Evolutionary conservation across 805 yeast species (phyloP).

Genomic region (Starmerella apis): DNA sequence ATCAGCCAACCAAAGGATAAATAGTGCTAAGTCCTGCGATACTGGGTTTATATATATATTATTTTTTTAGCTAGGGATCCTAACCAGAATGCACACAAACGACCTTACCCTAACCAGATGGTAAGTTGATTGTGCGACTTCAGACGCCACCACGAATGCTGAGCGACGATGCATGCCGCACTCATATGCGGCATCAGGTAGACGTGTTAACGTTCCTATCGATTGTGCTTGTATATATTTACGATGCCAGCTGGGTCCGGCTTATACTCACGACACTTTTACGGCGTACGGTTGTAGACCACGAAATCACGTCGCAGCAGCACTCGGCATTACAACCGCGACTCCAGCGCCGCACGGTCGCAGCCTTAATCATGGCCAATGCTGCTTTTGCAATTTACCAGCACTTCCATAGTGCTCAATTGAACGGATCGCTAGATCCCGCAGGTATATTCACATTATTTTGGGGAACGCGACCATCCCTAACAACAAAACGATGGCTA

Average conservation of each 20-base stretch:
- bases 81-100: too few species aligned
- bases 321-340: not conserved
- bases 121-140: not conserved
- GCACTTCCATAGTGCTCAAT: not conserved
- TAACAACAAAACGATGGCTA: not conserved
- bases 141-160: constrained; percentile 1
- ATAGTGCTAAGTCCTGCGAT: too few species aligned
- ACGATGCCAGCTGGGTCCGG: constrained; percentile 8
- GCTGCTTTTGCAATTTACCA: not conserved
- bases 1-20: too few species aligned
- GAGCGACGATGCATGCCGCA: constrained; percentile 1
- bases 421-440: not conserved
- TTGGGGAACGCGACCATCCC: constrained; percentile 3
- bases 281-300: constrained; percentile 3
- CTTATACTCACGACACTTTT: not conserved
- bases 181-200: constrained; percentile 5
- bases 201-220: constrained; percentile 5
- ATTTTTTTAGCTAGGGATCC: too few species aligned
- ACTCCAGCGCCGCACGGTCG: not conserved
- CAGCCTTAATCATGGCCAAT: not conserved
- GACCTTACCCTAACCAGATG: not conserved
- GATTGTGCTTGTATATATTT: not conserved
- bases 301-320: not conserved
- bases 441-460: constrained; percentile 1
- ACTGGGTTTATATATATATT: too few species aligned